Base-by-base conservation (phyloP, 2,329 filamentous ascomycete genomes). In the Helminthosporium solani region DNA sequence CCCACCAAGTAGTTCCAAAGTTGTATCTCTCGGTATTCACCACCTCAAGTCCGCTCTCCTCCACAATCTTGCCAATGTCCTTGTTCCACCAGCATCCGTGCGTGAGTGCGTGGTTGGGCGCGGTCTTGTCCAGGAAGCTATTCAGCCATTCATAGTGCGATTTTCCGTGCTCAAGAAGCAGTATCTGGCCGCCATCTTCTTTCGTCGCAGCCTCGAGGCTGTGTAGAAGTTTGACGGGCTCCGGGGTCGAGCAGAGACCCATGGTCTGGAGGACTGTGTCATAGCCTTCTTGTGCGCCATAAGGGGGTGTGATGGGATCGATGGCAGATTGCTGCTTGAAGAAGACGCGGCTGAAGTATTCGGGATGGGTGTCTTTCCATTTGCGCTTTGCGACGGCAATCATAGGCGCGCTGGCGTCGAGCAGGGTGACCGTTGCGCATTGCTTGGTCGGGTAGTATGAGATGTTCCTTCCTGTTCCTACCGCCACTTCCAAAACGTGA, bases 51-150 rank as follows among this genome's bases (percentile, higher is more conserved):
- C 75, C 75, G 43, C 70, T 74, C n/a, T 73, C 67, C 39, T 73
- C 62, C 8, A 78, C 74, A 44, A 78, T 72, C 44, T 64, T 67
- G 7, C 71, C 75, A 52, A 78, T 76, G 43, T 78, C 76, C 51
- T 75, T 75, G 53, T 78, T 78, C 71, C 72, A 78, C 75, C 75
- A 78, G 54, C 76, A 78, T 15, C 76, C 76, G 50, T 77, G 73
- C 36, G 71, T 66, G 40, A 76, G 70, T 1, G 76, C 76, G 53
- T 78, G 76, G 47, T 68, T 70, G 31, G 73, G 64, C 15, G 76
- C 76, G 8, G 70, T 62, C 42, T 68, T 69, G 53, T 78, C 75
- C 41, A 78, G 58, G 28, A 76, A 56, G 9, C 56, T 60, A 60
- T 78, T 78, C 51, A 78, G 53, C 76, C 76, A 78, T 7, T 68